Evolutionary conservation across 2,329 filamentous ascomycete genomes (phyloP).

Genomic region (Cercospora zeina): DNA sequence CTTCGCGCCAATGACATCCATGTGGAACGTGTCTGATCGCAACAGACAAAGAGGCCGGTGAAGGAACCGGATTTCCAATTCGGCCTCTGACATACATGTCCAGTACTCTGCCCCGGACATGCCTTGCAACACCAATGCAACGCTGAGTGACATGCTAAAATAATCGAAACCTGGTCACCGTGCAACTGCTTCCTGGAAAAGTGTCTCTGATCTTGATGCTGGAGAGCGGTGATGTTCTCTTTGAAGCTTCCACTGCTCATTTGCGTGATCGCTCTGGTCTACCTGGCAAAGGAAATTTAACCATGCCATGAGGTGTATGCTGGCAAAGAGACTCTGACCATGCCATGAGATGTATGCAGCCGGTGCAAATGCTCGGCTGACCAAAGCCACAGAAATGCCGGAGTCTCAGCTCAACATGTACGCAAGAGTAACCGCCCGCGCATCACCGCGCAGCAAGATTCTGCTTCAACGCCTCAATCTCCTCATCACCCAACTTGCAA

Average conservation of each 20-base stretch:
- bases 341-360: background rate
- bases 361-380: background rate
- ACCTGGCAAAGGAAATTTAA: too few species aligned
- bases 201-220: background rate
- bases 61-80: background rate
- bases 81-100: background rate
- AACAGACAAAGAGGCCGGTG: background rate
- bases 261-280: too few species aligned
- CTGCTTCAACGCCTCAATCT: slow-evolving; percentile 55
- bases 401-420: too few species aligned
- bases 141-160: background rate
- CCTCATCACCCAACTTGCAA: slow-evolving; percentile 58
- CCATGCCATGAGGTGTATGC: too few species aligned
- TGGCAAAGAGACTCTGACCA: background rate
- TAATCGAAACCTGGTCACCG: background rate
- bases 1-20: background rate
- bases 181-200: background rate
- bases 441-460: slow-evolving; percentile 48
- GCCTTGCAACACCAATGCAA: background rate
- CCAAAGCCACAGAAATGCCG: background rate
- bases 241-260: too few species aligned
- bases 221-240: background rate
- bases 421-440: background rate
- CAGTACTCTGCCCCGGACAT: background rate
- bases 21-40: background rate